Conservation (phyloP, 805 yeast genomes). For the Ogataea paradorogensis region DNA sequence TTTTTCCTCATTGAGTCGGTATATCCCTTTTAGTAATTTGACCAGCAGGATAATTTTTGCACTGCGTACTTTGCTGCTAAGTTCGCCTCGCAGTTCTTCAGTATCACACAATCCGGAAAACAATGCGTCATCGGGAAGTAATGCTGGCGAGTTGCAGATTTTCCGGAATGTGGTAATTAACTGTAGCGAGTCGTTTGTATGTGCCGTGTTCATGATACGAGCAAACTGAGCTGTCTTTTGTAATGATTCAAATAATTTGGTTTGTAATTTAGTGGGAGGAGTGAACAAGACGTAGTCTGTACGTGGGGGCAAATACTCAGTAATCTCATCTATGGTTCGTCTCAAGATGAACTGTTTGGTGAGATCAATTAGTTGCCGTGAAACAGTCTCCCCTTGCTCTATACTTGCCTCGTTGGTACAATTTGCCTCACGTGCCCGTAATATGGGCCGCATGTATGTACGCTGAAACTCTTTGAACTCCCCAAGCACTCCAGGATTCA, state of each 20-base stretch:
- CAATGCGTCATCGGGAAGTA: constrained; percentile 50
- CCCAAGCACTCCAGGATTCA: constrained; percentile 83
- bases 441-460: constrained; percentile 66
- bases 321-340: constrained; percentile 58
- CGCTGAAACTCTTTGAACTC: constrained; percentile 53
- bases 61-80: constrained; percentile 35
- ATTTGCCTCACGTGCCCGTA: constrained; percentile 62
- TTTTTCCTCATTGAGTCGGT: constrained; percentile 53
- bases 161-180: constrained; percentile 75
- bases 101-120: constrained; percentile 33
- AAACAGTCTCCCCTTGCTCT: constrained; percentile 56
- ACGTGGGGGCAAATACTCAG: constrained; percentile 63
- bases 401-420: constrained; percentile 49
- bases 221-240: constrained; percentile 37
- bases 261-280: constrained; percentile 66
- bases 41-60: constrained; percentile 69
- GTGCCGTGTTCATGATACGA: constrained; percentile 29
- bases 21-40: constrained; percentile 51
- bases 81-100: constrained; percentile 26
- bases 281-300: constrained; percentile 77
- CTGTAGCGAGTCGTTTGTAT: constrained; percentile 50
- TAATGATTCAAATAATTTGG: constrained; percentile 51
- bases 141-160: constrained; percentile 76
- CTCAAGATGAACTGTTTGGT: constrained; percentile 71
- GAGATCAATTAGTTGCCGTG: constrained; percentile 59